These are phyloP conservation scores for Arxiozyma bovina DNA, from an alignment of 1,139 yeast species.

Conservation along the genomic window DNA sequence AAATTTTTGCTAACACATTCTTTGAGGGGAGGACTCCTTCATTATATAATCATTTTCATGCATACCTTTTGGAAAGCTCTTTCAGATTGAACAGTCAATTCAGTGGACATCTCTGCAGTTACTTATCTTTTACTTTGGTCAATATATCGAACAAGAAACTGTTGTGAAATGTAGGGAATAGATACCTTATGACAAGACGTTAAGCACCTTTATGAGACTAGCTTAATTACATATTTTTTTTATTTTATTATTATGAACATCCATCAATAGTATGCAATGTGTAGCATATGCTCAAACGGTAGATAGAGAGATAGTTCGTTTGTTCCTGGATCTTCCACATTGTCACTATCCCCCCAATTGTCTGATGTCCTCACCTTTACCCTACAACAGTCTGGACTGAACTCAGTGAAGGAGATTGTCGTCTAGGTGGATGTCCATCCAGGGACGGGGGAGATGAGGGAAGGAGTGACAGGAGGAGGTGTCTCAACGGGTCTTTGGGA, in stretches of 20 bases:
- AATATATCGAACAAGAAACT: slow-evolving; percentile 3
- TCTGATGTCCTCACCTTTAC: neutral
- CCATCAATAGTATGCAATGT: neutral
- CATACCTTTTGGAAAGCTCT: slow-evolving; percentile 99
- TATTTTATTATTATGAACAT: too few relatives aligned
- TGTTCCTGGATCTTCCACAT: neutral
- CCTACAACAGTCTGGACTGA: too few relatives aligned
- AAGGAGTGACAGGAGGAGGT: neutral
- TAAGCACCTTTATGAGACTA: neutral
- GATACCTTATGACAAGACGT: neutral
- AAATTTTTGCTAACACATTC: neutral
- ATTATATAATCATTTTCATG: neutral
- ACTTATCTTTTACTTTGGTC: slow-evolving; percentile 14
- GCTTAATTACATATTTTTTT: neutral
- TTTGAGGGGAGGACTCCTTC: neutral
- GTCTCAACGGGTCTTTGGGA: neutral
- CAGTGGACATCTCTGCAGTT: slow-evolving; percentile 82
- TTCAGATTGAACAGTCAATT: slow-evolving; percentile 99
- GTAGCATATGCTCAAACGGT: neutral
- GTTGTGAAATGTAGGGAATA: neutral
- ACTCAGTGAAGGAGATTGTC: neutral
- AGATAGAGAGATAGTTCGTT: neutral
- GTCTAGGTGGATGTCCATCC: neutral
- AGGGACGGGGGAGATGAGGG: neutral
- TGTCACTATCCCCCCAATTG: neutral